A percentile compares a stretch with the other conserved stretches of the same genome.
Evolutionary conservation across 2,329 filamentous ascomycete species (phyloP).

Genomic region (Fusarium sp.): DNA sequence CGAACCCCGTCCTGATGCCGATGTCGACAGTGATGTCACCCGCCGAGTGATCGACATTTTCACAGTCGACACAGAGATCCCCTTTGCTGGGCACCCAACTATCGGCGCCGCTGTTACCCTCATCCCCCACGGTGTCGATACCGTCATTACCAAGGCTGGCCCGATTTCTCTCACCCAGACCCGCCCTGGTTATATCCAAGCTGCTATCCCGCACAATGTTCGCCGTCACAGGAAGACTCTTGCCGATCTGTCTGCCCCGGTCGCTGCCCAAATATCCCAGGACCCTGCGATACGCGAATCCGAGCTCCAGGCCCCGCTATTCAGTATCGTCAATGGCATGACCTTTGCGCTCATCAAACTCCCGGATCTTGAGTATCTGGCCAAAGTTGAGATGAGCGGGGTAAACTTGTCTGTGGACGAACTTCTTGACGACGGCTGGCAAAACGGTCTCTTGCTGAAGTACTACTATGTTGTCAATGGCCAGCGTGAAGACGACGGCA

Average conservation of each 20-base stretch:
- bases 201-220: constrained; percentile 72
- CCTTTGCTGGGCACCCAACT: constrained; percentile 70
- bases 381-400: constrained; percentile 45
- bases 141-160: constrained; percentile 64
- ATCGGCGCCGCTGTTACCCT: constrained; percentile 64
- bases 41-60: constrained; percentile 65
- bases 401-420: constrained; percentile 45
- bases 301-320: constrained; percentile 56
- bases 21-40: constrained; percentile 42
- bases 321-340: constrained; percentile 77
- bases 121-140: constrained; percentile 49
- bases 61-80: constrained; percentile 60
- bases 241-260: constrained; percentile 40
- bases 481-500: constrained; percentile 40
- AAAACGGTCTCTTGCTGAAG: constrained; percentile 57
- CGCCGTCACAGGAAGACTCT: constrained; percentile 63
- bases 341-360: constrained; percentile 73
- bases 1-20: constrained; percentile 48
- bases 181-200: constrained; percentile 59
- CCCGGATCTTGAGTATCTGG: constrained; percentile 65
- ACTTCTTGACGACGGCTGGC: constrained; percentile 64
- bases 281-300: constrained; percentile 44
- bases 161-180: constrained; percentile 56
- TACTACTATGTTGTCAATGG: constrained; percentile 66
- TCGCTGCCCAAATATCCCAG: constrained; percentile 40